Evolutionary conservation across 2,329 filamentous ascomycete species (phyloP).

Genomic region (Aspergillus sclerotialis): DNA sequence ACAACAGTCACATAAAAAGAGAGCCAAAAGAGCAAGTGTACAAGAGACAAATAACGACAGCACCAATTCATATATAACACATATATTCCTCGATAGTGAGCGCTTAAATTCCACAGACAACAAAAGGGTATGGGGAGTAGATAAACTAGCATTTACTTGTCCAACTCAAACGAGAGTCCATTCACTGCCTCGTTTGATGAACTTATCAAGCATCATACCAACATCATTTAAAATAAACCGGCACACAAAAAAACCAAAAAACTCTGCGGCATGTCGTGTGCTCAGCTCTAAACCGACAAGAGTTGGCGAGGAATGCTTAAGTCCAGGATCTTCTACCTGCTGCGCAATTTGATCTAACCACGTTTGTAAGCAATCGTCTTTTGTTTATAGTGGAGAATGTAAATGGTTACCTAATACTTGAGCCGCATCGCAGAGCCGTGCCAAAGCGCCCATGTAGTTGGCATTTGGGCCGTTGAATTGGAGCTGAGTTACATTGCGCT

Average conservation of each 20-base stretch:
- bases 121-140: not conserved
- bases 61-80: slow-evolving; percentile 3
- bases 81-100: too few species aligned
- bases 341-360: slow-evolving; percentile 83
- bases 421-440: slow-evolving; percentile 83
- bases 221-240: slow-evolving; percentile 89
- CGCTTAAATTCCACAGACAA: too few species aligned
- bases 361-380: slow-evolving; percentile 7
- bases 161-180: slow-evolving; percentile 62
- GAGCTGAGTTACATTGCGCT: slow-evolving; percentile 61
- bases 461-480: slow-evolving; percentile 78
- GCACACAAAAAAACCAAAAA: slow-evolving; percentile 95
- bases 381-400: not conserved
- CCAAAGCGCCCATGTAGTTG: slow-evolving; percentile 85
- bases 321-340: slow-evolving; percentile 89
- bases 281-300: slow-evolving; percentile 93
- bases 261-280: slow-evolving; percentile 88
- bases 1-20: not conserved
- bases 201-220: slow-evolving; percentile 83
- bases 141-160: not conserved
- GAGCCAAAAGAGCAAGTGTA: slow-evolving; percentile 4
- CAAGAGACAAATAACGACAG: slow-evolving; percentile 5
- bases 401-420: slow-evolving; percentile 70
- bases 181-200: slow-evolving; percentile 91
- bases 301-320: slow-evolving; percentile 85